Percentiles rank a stretch among this genome's conserved stretches.
These are phyloP conservation scores for Talaromyces sp. DNA, from an alignment of 2,329 filamentous ascomycete species.

Conservation along the genomic window DNA sequence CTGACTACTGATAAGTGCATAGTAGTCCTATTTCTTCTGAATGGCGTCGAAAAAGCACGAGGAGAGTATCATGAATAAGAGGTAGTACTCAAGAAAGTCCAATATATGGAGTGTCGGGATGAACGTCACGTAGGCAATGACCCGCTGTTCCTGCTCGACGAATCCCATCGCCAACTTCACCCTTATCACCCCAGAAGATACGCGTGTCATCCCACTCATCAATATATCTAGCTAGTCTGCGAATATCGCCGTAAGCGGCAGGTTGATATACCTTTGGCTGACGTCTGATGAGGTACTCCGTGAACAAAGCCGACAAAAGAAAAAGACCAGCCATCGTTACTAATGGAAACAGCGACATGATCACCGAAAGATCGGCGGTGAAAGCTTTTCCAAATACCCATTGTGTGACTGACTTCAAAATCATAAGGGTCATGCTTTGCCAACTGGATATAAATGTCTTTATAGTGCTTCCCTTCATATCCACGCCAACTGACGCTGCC, in stretches of 20 bases:
- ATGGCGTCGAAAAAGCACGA: not conserved
- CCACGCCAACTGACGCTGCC: not conserved
- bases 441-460: not conserved
- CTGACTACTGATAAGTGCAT: not conserved
- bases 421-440: not conserved
- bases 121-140: not conserved
- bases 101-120: not conserved
- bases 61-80: not conserved
- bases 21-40: not conserved
- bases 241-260: not conserved
- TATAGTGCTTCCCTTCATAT: not conserved
- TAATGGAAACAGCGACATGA: not conserved
- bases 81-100: not conserved
- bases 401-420: not conserved
- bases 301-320: not conserved
- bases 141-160: not conserved
- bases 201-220: conserved; percentile 1
- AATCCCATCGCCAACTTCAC: not conserved
- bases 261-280: not conserved
- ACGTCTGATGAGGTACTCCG: conserved; percentile 1
- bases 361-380: not conserved
- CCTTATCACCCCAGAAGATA: conserved; percentile 13
- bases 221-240: not conserved
- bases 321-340: conserved; percentile 4
- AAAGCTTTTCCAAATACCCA: conserved; percentile 2